Evolutionary conservation across 192 early-diverging fungal species (phyloP).

Genomic region (Bifiguratus adelaidae): DNA sequence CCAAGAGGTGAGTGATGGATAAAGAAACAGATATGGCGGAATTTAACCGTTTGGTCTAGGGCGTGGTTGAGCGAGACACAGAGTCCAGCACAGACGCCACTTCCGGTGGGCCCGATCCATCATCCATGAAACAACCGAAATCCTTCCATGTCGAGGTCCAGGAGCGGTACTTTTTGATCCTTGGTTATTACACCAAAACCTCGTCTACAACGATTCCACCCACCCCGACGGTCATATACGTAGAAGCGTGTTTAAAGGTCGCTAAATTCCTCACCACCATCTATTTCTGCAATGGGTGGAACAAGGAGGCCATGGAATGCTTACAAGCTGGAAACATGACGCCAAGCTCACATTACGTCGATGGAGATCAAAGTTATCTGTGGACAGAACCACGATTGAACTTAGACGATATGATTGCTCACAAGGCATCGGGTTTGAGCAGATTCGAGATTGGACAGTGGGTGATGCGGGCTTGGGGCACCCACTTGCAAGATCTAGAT

Average conservation of each 20-base stretch:
- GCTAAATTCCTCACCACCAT: conserved; percentile 49
- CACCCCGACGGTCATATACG: conserved; percentile 47
- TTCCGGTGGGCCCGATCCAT: not conserved
- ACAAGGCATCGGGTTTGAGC: too few species aligned
- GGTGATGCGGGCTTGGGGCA: conserved; percentile 43
- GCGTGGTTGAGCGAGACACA: too few species aligned
- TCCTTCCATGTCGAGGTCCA: conserved; percentile 41
- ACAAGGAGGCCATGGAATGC: conserved; percentile 18
- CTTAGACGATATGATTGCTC: too few species aligned
- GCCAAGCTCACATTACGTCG: too few species aligned
- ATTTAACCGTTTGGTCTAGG: too few species aligned
- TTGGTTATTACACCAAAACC: conserved; percentile 51
- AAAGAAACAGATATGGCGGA: too few species aligned
- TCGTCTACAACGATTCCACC: conserved; percentile 22
- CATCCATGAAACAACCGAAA: conserved; percentile 13
- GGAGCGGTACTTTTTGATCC: conserved; percentile 56
- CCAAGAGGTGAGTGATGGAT: conserved; percentile 42
- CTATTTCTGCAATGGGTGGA: conserved; percentile 21
- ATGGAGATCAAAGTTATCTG: too few species aligned
- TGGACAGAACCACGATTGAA: too few species aligned
- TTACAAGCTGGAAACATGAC: too few species aligned
- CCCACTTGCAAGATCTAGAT: conserved; percentile 39
- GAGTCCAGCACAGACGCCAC: conserved; percentile 1
- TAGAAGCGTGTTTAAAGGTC: conserved; percentile 55
- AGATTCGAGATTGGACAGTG: conserved; percentile 50